phyloP scores from a whole-genome alignment of 2,329 filamentous ascomycete genomes.

The Mycosphaerelloides madeirae region DNA sequence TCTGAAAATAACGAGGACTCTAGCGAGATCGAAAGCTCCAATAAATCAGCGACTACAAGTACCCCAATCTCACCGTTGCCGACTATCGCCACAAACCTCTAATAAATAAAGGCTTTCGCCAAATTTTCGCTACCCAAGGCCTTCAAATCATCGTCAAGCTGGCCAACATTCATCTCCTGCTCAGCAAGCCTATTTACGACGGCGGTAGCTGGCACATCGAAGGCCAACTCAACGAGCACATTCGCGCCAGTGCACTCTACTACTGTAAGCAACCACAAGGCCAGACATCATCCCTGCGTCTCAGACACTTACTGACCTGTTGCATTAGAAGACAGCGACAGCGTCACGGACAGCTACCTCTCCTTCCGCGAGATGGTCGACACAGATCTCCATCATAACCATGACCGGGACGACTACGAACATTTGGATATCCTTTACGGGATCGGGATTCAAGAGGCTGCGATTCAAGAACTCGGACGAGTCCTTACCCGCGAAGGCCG shows the following conservation, averaged over 20 bases:
- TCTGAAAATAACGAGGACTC: no score
- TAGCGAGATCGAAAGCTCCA: constrained; percentile 1
- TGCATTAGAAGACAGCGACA: constrained; percentile 56
- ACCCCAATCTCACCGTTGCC: background rate
- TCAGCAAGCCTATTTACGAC: constrained; percentile 51
- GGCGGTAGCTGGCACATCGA: constrained; percentile 54
- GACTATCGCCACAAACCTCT: background rate
- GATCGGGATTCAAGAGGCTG: constrained; percentile 20
- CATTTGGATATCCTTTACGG: constrained; percentile 29
- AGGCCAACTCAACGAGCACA: constrained; percentile 55
- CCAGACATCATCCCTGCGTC: no score
- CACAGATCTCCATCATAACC: constrained; percentile 6
- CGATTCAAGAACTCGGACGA: constrained; percentile 45
- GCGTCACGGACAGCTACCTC: constrained; percentile 52
- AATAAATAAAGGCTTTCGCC: constrained; percentile 14
- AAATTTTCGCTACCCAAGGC: constrained; percentile 39
- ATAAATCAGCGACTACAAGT: background rate
- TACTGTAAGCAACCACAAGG: no score
- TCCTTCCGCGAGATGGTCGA: constrained; percentile 43
- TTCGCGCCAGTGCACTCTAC: constrained; percentile 59
- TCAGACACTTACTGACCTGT: no score
- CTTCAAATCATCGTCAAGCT: constrained; percentile 63
- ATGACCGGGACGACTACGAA: constrained; percentile 18
- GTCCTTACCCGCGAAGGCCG: constrained; percentile 47
- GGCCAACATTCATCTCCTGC: constrained; percentile 55